phyloP scores from a whole-genome alignment of 176 grass and related monocot species.

The Avena eriantha region DNA sequence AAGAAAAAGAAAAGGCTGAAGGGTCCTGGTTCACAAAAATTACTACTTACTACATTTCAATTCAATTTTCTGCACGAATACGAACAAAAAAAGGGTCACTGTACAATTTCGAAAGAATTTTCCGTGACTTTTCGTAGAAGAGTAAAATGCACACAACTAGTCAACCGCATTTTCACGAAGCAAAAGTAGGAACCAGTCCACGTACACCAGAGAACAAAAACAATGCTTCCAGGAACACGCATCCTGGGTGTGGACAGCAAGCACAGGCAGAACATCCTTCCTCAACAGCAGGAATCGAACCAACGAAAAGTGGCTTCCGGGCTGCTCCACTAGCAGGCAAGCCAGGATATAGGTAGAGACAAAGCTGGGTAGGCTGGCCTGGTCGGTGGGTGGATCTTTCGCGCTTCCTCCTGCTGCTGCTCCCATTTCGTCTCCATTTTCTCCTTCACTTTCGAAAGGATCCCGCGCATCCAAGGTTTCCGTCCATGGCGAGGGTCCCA shows the following conservation, averaged over 20 bases:
- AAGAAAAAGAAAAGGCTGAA: background rate
- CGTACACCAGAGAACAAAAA: background rate
- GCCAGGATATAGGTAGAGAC: background rate
- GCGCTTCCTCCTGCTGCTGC: background rate
- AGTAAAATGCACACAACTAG: background rate
- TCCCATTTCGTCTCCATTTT: background rate
- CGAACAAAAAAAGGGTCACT: too few species aligned
- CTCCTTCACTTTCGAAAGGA: background rate
- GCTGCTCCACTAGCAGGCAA: conserved; percentile 8
- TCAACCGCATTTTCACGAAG: background rate
- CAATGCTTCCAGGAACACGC: background rate
- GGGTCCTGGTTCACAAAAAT: background rate
- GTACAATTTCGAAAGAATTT: background rate
- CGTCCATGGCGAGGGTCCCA: too few species aligned
- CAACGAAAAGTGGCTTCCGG: conserved; percentile 16
- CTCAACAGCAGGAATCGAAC: conserved; percentile 26
- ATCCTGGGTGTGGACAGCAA: background rate
- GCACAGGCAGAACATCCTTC: background rate
- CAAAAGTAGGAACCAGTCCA: background rate
- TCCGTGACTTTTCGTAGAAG: background rate
- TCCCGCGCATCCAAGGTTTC: background rate
- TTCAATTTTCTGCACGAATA: background rate
- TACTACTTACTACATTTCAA: too few species aligned
- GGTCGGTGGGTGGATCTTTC: background rate
- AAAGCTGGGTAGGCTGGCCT: conserved; percentile 38